These are phyloP conservation scores for Phascolomyces articulosus DNA, from an alignment of 371 early-diverging fungal genomes.

Conservation along the genomic window DNA sequence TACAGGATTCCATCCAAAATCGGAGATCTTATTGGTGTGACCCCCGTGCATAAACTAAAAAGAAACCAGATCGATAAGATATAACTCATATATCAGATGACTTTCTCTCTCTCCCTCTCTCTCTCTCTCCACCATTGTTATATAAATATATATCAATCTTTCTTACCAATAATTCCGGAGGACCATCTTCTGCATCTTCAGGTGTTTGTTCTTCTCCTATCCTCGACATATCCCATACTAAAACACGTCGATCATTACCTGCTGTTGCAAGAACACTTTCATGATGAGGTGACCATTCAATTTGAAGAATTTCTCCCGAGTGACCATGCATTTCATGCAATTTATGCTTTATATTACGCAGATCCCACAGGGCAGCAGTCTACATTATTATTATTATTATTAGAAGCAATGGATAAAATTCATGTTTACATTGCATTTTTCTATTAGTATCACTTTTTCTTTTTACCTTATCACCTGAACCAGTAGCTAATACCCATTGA, in stretches of 20 bases:
- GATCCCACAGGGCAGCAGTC: constrained; percentile 97
- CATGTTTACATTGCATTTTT: neutral
- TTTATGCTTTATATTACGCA: constrained; percentile 83
- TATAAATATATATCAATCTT: too few species aligned
- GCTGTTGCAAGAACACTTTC: constrained; percentile 95
- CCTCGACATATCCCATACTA: constrained; percentile 95
- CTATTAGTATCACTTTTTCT: neutral
- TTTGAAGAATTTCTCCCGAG: constrained; percentile 91
- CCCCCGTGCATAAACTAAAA: constrained; percentile 97
- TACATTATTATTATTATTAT: constrained; percentile 18
- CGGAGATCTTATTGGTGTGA: constrained; percentile 97
- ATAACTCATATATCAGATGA: neutral
- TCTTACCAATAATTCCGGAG: constrained; percentile 93
- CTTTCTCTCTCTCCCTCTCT: too few species aligned
- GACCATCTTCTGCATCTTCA: constrained; percentile 98
- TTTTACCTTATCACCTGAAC: constrained; percentile 86
- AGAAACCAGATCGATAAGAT: constrained; percentile 4
- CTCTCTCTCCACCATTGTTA: too few species aligned
- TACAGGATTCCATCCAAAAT: constrained; percentile 97
- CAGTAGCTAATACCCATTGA: constrained; percentile 93
- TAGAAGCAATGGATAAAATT: neutral
- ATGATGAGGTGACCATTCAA: constrained; percentile 96
- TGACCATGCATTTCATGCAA: constrained; percentile 90
- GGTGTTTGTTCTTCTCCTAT: constrained; percentile 91
- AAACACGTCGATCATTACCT: constrained; percentile 91